phyloP scores from a whole-genome alignment of 768 basidiomycete species.

The Termitomyces sp. region DNA sequence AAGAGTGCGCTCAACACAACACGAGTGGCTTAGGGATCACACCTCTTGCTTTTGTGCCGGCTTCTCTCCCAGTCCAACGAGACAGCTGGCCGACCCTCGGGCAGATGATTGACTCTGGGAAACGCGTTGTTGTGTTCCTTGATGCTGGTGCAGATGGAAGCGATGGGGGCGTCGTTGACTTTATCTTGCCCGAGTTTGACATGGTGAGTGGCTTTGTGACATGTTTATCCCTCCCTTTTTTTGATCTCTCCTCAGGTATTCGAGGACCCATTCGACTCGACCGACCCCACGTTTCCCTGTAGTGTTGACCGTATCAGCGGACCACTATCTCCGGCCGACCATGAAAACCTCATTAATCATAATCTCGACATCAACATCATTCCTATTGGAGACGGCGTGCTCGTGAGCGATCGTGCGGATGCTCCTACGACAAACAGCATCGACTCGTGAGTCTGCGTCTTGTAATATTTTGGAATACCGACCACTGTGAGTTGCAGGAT shows the following conservation, averaged over 20 bases:
- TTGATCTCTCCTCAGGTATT: neutral
- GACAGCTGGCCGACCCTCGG: slow-evolving; percentile 63
- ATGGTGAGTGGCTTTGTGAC: neutral
- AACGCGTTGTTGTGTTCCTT: slow-evolving; percentile 30
- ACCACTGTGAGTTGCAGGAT: slow-evolving; percentile 21
- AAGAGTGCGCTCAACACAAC: neutral
- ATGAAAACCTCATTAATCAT: slow-evolving; percentile 43
- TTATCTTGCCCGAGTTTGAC: slow-evolving; percentile 9
- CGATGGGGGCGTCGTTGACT: slow-evolving; percentile 4
- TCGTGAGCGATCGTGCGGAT: slow-evolving; percentile 31
- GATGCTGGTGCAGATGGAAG: slow-evolving; percentile 8
- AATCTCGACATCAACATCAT: slow-evolving; percentile 40
- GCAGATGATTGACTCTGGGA: slow-evolving; percentile 48
- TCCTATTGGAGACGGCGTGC: slow-evolving; percentile 20
- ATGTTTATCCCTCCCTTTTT: neutral
- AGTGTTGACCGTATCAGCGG: slow-evolving; percentile 3
- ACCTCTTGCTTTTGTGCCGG: slow-evolving; percentile 46
- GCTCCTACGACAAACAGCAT: slow-evolving; percentile 33
- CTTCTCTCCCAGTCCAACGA: slow-evolving; percentile 32
- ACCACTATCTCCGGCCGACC: slow-evolving; percentile 1
- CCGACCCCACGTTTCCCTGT: slow-evolving; percentile 2
- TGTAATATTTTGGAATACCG: neutral
- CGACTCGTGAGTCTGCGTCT: slow-evolving; percentile 23
- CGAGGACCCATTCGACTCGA: slow-evolving; percentile 3
- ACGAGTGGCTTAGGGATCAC: slow-evolving; percentile 26